Evolutionary conservation across 106 monocot species (phyloP), one percentile per base, ranked within the genome.

Genomic region (Amphibolis antarctica): DNA sequence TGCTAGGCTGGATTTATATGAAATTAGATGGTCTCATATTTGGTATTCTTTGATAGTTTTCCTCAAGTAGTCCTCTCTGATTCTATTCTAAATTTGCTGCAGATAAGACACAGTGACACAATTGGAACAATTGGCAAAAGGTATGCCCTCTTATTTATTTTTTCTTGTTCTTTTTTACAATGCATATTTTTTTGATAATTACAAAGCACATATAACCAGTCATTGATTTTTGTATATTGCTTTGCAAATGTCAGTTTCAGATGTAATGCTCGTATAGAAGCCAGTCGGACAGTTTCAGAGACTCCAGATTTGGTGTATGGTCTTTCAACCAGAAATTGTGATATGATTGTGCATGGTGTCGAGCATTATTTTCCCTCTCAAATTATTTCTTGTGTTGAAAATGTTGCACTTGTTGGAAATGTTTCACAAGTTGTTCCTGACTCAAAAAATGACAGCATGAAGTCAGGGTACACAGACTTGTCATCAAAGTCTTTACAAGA

Each of bases 381-480:
- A 9, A 72, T 80, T 63, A 42, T 82, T 74, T 86, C 81, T 15
- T 89, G 73, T 63, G 66, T 83, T 42, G 86, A 89, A 75, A 69
- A 61, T 69, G 64, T 56, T 28, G 78, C 83, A 28, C 59, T 75
- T 66, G 72, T 73, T 66, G 83, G 69, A 12, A 75, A 69, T 71
- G 73, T 84, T 78, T 86, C 94, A 69, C 82, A 71, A 59, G 70
- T 43, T 58, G 20, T 66, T 67, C 63, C 86, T 36, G 77, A 82
- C 55, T 69, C 68, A n/a, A 72, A 62, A 18, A 70, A 63, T 27
- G 73, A 64, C 60, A 22, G 66, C 60, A 22, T 63, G 11, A 65
- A 75, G 62, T 46, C 74, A 57, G 65, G 72, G 65, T 61, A n/a
- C 63, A 30, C 68, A 19, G 71, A 68, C 15, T 70, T 67, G 15